Evolutionary conservation across 148 eudicot species (phyloP).

Genomic region (Rhododendron mucronatum): DNA sequence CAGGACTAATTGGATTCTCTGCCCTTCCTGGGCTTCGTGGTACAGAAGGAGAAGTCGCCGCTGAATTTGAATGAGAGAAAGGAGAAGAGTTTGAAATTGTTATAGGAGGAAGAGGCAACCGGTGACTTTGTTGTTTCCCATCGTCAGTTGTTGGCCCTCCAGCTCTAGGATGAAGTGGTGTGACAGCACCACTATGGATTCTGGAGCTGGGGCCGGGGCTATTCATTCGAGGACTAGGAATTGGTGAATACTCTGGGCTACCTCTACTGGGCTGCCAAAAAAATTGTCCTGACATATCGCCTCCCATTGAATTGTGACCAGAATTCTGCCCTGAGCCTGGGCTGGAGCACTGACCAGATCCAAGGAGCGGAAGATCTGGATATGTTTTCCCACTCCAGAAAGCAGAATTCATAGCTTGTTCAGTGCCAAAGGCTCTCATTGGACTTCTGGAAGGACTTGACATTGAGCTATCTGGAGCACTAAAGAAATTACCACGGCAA

Average conservation of each 20-base stretch:
- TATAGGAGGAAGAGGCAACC: slow-evolving; percentile 89
- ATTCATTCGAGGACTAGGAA: slow-evolving; percentile 90
- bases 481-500: slow-evolving; percentile 54
- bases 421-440: slow-evolving; percentile 60
- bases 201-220: slow-evolving; percentile 97
- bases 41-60: slow-evolving; percentile 76
- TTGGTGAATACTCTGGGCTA: slow-evolving; percentile 94
- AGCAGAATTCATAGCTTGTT: slow-evolving; percentile 57
- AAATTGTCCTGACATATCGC: slow-evolving; percentile 73
- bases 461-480: slow-evolving; percentile 90
- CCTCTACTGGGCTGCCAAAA: slow-evolving; percentile 96
- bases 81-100: slow-evolving; percentile 56
- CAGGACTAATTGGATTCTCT: slow-evolving; percentile 72
- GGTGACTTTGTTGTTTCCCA: slow-evolving; percentile 59
- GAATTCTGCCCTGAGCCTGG: slow-evolving; percentile 98
- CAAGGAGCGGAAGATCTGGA: slow-evolving; percentile 69
- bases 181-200: slow-evolving; percentile 96
- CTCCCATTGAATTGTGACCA: slow-evolving; percentile 96
- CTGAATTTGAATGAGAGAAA: slow-evolving; percentile 73
- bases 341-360: slow-evolving; percentile 97
- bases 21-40: slow-evolving; percentile 86
- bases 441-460: slow-evolving; percentile 99
- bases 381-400: slow-evolving; percentile 63
- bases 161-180: slow-evolving; percentile 91
- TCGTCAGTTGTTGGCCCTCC: slow-evolving; percentile 61